phyloP scores from a whole-genome alignment of 1,139 yeast genomes.

The Yamadazyma membranifaciens region DNA sequence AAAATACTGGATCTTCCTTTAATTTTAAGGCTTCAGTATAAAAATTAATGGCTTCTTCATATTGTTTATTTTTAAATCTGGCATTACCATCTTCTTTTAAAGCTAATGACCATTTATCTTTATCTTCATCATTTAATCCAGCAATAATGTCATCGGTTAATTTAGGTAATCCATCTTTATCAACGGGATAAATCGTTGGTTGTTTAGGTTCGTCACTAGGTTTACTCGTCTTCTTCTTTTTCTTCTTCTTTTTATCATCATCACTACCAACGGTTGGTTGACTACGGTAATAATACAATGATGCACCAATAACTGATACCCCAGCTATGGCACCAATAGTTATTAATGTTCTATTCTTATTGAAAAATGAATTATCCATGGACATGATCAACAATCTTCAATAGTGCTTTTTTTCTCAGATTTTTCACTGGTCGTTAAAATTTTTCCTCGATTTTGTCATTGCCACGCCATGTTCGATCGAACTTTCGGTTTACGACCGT shows the following conservation, averaged over 20 bases:
- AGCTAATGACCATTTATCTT: constrained; percentile 68
- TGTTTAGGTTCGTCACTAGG: constrained; percentile 13
- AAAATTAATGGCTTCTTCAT: constrained; percentile 68
- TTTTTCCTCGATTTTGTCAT: too few relatives aligned
- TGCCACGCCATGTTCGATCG: neutral
- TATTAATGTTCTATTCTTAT: constrained; percentile 59
- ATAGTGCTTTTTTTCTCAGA: neutral
- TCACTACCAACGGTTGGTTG: constrained; percentile 3
- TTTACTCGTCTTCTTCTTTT: constrained; percentile 29
- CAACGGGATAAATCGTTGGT: constrained; percentile 43
- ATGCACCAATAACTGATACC: constrained; percentile 61
- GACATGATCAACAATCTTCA: constrained; percentile 4
- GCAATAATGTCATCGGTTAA: constrained; percentile 47
- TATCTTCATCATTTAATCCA: constrained; percentile 50
- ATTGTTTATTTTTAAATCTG: constrained; percentile 69
- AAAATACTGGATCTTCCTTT: constrained; percentile 81
- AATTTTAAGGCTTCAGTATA: constrained; percentile 77
- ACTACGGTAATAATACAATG: constrained; percentile 13
- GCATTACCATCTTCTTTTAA: constrained; percentile 90
- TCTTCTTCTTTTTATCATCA: constrained; percentile 26
- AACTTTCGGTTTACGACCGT: neutral
- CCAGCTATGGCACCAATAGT: constrained; percentile 60
- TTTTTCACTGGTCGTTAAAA: constrained; percentile 6
- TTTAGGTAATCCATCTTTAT: constrained; percentile 55
- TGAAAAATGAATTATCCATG: constrained; percentile 34